These are phyloP conservation scores for Piromyces finnis DNA, from an alignment of 192 early-diverging fungal genomes.

Conservation along the genomic window DNA sequence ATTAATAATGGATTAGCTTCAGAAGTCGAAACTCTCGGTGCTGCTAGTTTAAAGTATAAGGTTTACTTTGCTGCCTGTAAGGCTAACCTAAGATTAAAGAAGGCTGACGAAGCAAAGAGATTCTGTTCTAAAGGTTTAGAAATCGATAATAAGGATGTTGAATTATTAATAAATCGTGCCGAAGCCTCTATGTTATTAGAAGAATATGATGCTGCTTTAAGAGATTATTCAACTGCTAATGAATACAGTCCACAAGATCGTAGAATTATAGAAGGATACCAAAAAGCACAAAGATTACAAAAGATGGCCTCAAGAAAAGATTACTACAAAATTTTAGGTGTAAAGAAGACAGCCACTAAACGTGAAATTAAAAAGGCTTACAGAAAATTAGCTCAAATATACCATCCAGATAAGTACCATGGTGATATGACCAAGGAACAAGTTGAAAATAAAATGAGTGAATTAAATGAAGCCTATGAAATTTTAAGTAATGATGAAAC, in stretches of 20 bases:
- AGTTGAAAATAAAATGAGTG: slow-evolving; percentile 76
- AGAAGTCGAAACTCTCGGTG: slow-evolving; percentile 18
- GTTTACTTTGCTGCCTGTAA: slow-evolving; percentile 17
- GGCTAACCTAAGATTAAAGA: slow-evolving; percentile 19
- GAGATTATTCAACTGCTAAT: slow-evolving; percentile 52
- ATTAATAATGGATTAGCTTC: slow-evolving; percentile 38
- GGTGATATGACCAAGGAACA: slow-evolving; percentile 59
- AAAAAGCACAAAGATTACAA: slow-evolving; percentile 40
- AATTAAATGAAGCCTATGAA: slow-evolving; percentile 86
- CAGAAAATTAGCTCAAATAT: slow-evolving; percentile 70
- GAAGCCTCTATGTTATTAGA: slow-evolving; percentile 46
- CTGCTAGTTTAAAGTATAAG: neutral
- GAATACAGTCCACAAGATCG: slow-evolving; percentile 35
- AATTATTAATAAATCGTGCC: slow-evolving; percentile 52
- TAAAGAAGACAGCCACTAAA: slow-evolving; percentile 48
- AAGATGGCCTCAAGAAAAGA: slow-evolving; percentile 45
- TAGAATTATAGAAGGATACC: slow-evolving; percentile 24
- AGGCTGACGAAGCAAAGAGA: slow-evolving; percentile 26
- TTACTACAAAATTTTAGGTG: slow-evolving; percentile 90
- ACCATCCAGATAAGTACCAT: slow-evolving; percentile 63
- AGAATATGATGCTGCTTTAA: slow-evolving; percentile 60
- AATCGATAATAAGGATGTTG: slow-evolving; percentile 48
- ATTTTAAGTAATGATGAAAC: slow-evolving; percentile 24
- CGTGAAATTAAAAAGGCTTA: slow-evolving; percentile 83
- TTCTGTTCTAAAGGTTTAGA: slow-evolving; percentile 55